phyloP scores from a whole-genome alignment of 768 basidiomycete species.

The Lactarius deliciosus region DNA sequence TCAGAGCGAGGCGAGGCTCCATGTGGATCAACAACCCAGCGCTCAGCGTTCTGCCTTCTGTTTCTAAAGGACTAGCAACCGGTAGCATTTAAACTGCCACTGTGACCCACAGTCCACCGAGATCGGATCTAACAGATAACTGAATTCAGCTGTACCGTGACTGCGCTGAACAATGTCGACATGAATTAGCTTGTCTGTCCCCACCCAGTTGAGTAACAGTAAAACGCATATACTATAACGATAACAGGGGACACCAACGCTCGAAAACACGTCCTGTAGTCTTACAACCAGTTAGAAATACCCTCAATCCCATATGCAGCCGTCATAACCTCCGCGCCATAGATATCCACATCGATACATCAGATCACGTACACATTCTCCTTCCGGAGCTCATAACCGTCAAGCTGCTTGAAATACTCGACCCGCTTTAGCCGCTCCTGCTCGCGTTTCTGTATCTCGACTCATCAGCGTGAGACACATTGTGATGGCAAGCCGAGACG shows the following conservation, averaged over 20 bases:
- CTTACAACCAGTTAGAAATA: background rate
- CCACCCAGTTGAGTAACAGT: background rate
- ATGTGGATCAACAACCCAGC: no score
- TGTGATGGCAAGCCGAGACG: background rate
- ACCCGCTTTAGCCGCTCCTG: slow-evolving; percentile 24
- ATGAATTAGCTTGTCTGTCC: background rate
- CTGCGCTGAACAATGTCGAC: no score
- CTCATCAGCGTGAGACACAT: background rate
- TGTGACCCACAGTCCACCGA: background rate
- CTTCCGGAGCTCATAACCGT: slow-evolving; percentile 25
- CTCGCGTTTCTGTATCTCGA: slow-evolving; percentile 21
- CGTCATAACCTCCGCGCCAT: background rate
- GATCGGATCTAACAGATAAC: background rate
- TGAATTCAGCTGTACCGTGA: no score
- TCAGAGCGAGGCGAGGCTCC: no score
- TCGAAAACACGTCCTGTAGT: background rate
- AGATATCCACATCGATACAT: slow-evolving; percentile 19
- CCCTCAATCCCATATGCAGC: background rate
- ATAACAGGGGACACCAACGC: background rate
- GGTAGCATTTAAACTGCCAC: no score
- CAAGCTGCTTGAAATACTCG: slow-evolving; percentile 31
- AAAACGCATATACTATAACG: background rate
- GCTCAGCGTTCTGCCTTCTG: no score
- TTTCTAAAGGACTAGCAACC: no score
- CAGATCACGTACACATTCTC: slow-evolving; percentile 30